Base-by-base conservation (phyloP, 2,329 filamentous ascomycete genomes). In the Cercospora sp. region DNA sequence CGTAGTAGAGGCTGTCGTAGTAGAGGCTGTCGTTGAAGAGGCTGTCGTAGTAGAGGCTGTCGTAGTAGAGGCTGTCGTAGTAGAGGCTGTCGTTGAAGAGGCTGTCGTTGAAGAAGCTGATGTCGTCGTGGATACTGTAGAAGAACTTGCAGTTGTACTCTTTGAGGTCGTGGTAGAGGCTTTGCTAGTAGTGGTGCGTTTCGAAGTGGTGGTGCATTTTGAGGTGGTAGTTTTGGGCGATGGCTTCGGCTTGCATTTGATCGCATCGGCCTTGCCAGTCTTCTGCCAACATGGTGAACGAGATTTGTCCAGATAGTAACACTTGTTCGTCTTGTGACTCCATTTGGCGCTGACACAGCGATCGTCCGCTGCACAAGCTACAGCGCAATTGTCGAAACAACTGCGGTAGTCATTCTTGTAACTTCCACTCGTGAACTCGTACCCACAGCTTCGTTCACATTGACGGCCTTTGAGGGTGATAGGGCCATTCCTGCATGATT, bases 391-490 rank as follows among this genome's bases (percentile, higher is more conserved):
- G n/a, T 57, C 45, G 20, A 36, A 64, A 31, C 48, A 64, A 16
- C 23, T 33, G 30, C 51, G 30, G 18, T 42, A 58, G 33, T 64
- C 62, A 58, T 31, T 5, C 51, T 59, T 64, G 62, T 64, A 64
- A 31, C 62, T 64, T 20, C 62, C 51, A 45, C 51, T 64, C 13
- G 48, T 64, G 51, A 64, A 64, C 62, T 64, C 62, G 26, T 58
- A 64, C 9, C 62, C 62, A 57, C 62, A 64, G 28, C 20, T 23
- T 26, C 45, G 48, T 57, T 53, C 28, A 28, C 62, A 64, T 40
- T 23, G 48, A 23, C 62, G 62, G 7, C 48, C 62, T 33, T 64
- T 20, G 31, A 57, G 30, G n/a, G 51, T 40, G 62, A 59, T 58
- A 31, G 53, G 7, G 30, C 51, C 51, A 23, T 26, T 57, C 5